Evolutionary conservation across 768 basidiomycete genomes (phyloP).

Genomic region (Cystofilobasidium macerans): DNA sequence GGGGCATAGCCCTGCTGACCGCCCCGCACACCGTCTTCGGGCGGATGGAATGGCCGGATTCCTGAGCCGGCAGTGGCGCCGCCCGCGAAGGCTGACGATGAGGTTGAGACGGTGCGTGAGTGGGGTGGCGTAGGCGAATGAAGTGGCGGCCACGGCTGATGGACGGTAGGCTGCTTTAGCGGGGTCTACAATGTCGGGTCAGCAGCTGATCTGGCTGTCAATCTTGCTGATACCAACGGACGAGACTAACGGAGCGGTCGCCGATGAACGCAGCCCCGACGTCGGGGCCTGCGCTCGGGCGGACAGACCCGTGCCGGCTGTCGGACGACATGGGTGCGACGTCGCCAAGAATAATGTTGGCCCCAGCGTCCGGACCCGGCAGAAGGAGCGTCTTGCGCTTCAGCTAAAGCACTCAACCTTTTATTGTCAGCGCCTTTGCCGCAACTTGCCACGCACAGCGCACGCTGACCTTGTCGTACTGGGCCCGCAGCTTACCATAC

Average conservation of each 20-base stretch:
- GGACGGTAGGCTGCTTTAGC: neutral
- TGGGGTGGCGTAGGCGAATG: neutral
- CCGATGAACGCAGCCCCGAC: neutral
- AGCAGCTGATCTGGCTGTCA: neutral
- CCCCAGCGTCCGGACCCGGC: neutral
- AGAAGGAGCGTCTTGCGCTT: slow-evolving; percentile 9
- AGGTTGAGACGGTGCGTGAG: neutral
- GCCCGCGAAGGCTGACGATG: neutral
- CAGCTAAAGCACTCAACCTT: slow-evolving; percentile 2
- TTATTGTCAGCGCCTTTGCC: neutral
- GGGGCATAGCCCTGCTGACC: too few species aligned
- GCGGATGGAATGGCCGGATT: neutral
- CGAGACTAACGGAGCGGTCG: neutral
- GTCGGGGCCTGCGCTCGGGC: neutral
- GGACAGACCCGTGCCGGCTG: neutral
- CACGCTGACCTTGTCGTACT: slow-evolving; percentile 13
- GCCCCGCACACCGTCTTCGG: too few species aligned
- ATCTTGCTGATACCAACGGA: too few species aligned
- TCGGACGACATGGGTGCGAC: neutral
- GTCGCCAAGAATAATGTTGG: neutral
- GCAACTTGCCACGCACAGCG: neutral
- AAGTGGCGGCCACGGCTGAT: neutral
- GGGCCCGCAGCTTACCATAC: slow-evolving; percentile 66
- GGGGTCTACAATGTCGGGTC: neutral
- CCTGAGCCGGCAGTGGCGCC: neutral